Percentiles rank a stretch among this genome's conserved stretches.
Conservation (phyloP, 495 filamentous ascomycete genomes). For the Aspergillus nidulans region DNA sequence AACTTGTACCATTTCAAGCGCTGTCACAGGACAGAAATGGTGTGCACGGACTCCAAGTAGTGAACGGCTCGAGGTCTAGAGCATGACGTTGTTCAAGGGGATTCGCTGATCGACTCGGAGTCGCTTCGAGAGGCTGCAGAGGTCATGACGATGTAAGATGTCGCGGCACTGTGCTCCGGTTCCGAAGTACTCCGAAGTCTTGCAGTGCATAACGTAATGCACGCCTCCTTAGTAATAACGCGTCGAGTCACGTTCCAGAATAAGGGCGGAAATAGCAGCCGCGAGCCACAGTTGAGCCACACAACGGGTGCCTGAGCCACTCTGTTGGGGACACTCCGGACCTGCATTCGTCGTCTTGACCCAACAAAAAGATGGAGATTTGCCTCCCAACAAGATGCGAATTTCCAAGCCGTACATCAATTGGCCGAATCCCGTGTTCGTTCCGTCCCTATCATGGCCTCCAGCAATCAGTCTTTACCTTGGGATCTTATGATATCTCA, state of each 20-base stretch:
- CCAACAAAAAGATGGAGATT: not conserved
- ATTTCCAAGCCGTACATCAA: not conserved
- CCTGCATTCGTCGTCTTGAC: not conserved
- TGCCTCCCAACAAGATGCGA: conserved; percentile 4
- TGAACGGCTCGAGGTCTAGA: not conserved
- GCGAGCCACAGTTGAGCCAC: not conserved
- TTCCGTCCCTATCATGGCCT: not conserved
- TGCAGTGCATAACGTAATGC: not conserved
- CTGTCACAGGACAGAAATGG: not conserved
- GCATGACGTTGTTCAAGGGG: not conserved
- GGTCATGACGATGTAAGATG: not conserved
- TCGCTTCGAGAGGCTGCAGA: not conserved
- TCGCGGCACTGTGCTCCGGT: not conserved
- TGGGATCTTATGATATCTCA: conserved; percentile 35
- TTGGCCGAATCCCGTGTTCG: not conserved
- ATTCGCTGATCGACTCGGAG: not conserved
- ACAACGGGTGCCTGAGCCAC: not conserved
- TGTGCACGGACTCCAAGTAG: not conserved
- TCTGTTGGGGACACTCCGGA: not conserved
- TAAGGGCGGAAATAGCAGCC: not conserved
- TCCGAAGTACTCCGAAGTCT: not conserved
- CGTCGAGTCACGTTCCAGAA: not conserved
- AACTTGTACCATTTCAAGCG: not conserved
- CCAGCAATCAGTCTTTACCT: conserved; percentile 15
- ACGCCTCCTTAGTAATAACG: not conserved